A percentile compares a stretch with the other conserved stretches of the same genome.
These are phyloP conservation scores for Phytopythium kandeliae DNA, from an alignment of 352 stramenopile genomes.

Conservation along the genomic window DNA sequence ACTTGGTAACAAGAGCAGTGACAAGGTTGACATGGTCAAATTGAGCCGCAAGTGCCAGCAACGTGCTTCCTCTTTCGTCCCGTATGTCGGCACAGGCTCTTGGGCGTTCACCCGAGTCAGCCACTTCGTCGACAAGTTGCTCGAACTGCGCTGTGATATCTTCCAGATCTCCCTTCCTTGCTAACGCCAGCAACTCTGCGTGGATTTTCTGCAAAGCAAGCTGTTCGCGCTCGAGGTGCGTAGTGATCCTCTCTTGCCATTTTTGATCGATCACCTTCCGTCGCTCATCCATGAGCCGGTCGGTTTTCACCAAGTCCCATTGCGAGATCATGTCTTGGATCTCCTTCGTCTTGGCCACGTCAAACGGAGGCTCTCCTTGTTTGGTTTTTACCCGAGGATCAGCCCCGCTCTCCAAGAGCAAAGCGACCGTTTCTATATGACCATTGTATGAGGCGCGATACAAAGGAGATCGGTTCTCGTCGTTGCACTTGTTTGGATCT, in stretches of 20 bases:
- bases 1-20: slow-evolving; percentile 53
- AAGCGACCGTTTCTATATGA: slow-evolving; percentile 51
- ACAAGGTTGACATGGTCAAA: slow-evolving; percentile 63
- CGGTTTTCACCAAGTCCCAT: slow-evolving; percentile 73
- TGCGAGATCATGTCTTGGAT: slow-evolving; percentile 45
- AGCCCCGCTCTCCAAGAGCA: slow-evolving; percentile 66
- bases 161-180: slow-evolving; percentile 31
- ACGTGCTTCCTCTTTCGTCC: slow-evolving; percentile 71
- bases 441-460: slow-evolving; percentile 88
- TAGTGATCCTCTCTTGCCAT: slow-evolving; percentile 81
- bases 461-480: slow-evolving; percentile 74
- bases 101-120: slow-evolving; percentile 49
- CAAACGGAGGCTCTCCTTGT: slow-evolving; percentile 77
- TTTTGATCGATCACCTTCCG: slow-evolving; percentile 66
- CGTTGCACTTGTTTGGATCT: slow-evolving; percentile 85
- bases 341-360: slow-evolving; percentile 79
- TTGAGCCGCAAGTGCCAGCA: slow-evolving; percentile 71
- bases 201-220: slow-evolving; percentile 81
- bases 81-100: slow-evolving; percentile 67
- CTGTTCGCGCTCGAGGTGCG: slow-evolving; percentile 79
- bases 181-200: slow-evolving; percentile 61
- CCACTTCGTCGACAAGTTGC: slow-evolving; percentile 65
- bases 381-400: slow-evolving; percentile 70
- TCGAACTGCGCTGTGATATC: slow-evolving; percentile 55
- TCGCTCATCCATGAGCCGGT: slow-evolving; percentile 58